These are phyloP conservation scores for Saturnispora halmiae DNA, from an alignment of 805 yeast genomes.

Conservation along the genomic window DNA sequence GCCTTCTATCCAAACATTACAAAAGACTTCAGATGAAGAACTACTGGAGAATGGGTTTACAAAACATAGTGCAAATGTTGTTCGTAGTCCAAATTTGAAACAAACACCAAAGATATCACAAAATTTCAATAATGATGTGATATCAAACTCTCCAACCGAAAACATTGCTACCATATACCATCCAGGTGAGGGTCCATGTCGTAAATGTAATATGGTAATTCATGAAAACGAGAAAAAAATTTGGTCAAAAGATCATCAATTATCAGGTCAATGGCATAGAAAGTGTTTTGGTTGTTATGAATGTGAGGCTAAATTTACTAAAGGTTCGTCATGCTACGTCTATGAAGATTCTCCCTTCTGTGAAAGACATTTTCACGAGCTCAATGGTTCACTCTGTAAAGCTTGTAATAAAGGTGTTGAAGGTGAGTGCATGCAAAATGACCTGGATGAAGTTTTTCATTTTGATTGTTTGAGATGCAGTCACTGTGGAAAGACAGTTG, in stretches of 20 bases:
- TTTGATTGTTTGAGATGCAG: conserved; percentile 60
- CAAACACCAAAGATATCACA: neutral
- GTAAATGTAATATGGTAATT: conserved; percentile 56
- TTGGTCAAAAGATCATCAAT: conserved; percentile 75
- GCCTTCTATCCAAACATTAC: neutral
- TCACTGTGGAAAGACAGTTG: conserved; percentile 44
- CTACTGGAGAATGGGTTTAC: conserved; percentile 14
- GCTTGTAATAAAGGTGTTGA: conserved; percentile 72
- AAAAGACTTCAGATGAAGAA: conserved; percentile 1
- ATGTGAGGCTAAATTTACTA: conserved; percentile 52
- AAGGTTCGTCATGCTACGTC: conserved; percentile 63
- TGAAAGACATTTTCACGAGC: conserved; percentile 61
- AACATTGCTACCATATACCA: neutral
- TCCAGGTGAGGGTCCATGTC: conserved; percentile 75
- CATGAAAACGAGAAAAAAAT: conserved; percentile 48
- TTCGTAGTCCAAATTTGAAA: conserved; percentile 15
- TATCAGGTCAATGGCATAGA: conserved; percentile 92
- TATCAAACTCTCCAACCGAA: neutral
- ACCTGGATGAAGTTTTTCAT: conserved; percentile 65
- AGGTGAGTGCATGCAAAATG: conserved; percentile 83
- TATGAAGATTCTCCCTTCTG: conserved; percentile 77
- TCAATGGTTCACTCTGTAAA: conserved; percentile 67
- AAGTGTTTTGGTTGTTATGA: conserved; percentile 67
- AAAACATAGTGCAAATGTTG: conserved; percentile 17
- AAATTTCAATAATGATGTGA: neutral